These are phyloP conservation scores for Nephromyces sp. DNA, from an alignment of 169 alveolate genomes.

Conservation along the genomic window DNA sequence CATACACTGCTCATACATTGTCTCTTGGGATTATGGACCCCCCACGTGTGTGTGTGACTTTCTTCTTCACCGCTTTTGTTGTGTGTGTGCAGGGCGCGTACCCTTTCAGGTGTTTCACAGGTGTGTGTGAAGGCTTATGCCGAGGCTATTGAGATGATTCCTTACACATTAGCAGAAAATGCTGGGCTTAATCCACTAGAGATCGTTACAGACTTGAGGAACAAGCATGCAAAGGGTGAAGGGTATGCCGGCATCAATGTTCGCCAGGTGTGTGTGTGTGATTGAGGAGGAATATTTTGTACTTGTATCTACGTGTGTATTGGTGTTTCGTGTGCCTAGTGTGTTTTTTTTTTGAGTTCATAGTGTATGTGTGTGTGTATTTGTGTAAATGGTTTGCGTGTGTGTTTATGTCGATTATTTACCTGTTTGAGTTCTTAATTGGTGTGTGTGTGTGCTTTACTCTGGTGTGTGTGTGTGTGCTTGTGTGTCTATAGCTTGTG, in stretches of 20 bases:
- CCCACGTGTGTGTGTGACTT: not conserved
- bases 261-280: conserved; percentile 49
- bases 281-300: not conserved
- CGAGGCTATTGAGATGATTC: conserved; percentile 94
- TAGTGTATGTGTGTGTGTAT: too few relatives aligned
- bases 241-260: conserved; percentile 85
- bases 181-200: conserved; percentile 96
- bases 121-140: conserved; percentile 91
- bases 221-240: conserved; percentile 67
- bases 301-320: too few relatives aligned
- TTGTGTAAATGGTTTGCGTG: too few relatives aligned
- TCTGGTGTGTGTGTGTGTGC: too few relatives aligned
- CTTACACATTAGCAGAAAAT: conserved; percentile 98
- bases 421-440: too few relatives aligned
- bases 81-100: conserved; percentile 42
- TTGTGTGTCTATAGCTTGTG: too few relatives aligned
- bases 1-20: too few relatives aligned
- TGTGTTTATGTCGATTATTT: too few relatives aligned
- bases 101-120: conserved; percentile 85
- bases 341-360: too few relatives aligned
- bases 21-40: too few relatives aligned
- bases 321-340: too few relatives aligned
- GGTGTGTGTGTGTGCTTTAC: too few relatives aligned
- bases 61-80: not conserved
- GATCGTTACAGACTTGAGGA: conserved; percentile 89